A percentile compares a stretch with the other conserved stretches of the same genome.
Conservation (phyloP, 208 protist genomes). For the Trypanosoma grayi region DNA sequence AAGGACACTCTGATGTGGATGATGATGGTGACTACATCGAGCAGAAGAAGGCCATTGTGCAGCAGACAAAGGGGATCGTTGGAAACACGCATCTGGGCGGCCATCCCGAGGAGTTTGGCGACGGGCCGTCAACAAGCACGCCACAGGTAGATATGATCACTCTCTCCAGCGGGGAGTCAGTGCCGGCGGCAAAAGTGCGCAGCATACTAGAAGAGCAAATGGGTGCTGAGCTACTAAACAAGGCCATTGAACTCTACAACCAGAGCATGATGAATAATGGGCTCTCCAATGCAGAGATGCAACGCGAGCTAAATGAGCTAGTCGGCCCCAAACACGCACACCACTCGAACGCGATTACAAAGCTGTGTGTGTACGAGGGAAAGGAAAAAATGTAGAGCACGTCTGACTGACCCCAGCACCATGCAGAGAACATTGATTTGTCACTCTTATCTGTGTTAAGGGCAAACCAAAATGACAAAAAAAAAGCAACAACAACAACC, state of each 20-base stretch:
- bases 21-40: conserved; percentile 80
- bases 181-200: conserved; percentile 59
- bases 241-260: conserved; percentile 77
- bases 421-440: background rate
- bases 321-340: conserved; percentile 61
- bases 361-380: conserved; percentile 77
- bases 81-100: conserved; percentile 70
- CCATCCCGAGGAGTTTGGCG: conserved; percentile 86
- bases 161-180: conserved; percentile 49
- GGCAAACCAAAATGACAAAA: background rate
- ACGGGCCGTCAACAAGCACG: conserved; percentile 46
- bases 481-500: conserved; percentile 3
- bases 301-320: conserved; percentile 65
- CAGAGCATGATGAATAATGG: conserved; percentile 44
- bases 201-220: conserved; percentile 64
- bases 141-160: conserved; percentile 73
- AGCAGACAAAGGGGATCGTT: conserved; percentile 76
- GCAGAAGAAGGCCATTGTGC: conserved; percentile 79
- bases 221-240: conserved; percentile 57
- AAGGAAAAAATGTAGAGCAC: conserved; percentile 47
- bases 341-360: conserved; percentile 82
- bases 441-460: background rate
- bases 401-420: background rate
- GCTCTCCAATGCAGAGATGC: conserved; percentile 63
- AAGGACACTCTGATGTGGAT: conserved; percentile 65